phyloP scores from a whole-genome alignment of 1,284 basidiomycete species.

The Anthracocystis walkeri region DNA sequence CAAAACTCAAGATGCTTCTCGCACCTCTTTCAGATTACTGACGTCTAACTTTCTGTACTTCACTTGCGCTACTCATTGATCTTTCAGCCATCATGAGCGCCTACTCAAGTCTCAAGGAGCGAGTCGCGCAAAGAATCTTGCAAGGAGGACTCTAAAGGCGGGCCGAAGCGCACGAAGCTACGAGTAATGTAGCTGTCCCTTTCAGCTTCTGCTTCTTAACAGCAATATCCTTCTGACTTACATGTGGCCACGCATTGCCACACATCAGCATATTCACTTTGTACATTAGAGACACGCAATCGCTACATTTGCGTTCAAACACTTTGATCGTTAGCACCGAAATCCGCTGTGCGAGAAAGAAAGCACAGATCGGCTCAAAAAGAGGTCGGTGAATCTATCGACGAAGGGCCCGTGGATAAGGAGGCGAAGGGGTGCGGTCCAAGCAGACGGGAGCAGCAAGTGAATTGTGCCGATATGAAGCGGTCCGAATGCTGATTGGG shows the following conservation, averaged over 20 bases:
- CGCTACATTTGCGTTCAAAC: not conserved
- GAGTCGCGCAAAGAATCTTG: conserved; percentile 64
- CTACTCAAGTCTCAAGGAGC: conserved; percentile 66
- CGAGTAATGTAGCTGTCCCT: no score
- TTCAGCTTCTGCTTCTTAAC: not conserved
- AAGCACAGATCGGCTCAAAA: not conserved
- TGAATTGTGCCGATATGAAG: no score
- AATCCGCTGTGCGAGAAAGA: not conserved
- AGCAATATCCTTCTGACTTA: not conserved
- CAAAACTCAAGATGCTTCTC: not conserved
- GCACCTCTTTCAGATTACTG: not conserved
- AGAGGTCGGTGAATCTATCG: no score
- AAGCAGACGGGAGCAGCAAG: no score
- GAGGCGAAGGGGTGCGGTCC: no score
- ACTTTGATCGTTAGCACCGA: not conserved
- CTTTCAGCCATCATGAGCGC: conserved; percentile 68
- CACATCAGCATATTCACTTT: conserved; percentile 9
- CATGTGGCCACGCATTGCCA: not conserved
- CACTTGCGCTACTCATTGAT: not conserved
- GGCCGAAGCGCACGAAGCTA: no score
- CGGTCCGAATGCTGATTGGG: no score
- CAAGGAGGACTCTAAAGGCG: conserved; percentile 55
- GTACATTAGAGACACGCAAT: conserved; percentile 28
- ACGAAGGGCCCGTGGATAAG: no score
- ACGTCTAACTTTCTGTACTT: conserved; percentile 70